Base-by-base conservation (phyloP, 306 rosid genomes). In the Cicer bijugum region DNA sequence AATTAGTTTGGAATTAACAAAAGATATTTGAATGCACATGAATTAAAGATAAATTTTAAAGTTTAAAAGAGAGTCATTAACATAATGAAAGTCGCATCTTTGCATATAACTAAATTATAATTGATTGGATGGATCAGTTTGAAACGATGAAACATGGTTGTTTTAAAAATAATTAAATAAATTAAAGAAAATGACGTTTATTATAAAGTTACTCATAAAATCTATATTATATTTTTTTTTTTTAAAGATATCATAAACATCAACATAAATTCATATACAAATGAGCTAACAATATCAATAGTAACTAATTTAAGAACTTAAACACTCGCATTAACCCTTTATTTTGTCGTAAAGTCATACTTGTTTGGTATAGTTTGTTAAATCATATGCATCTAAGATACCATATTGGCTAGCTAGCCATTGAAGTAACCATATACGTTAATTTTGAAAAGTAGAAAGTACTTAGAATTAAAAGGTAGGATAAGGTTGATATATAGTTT, bases 291-390 rank as follows among this genome's bases (percentile, higher is more conserved):
- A 28, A 28, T 28, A 28, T 28, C 0, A 3, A 23, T 3, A 23
- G 0, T 23, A 2, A 23, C 3, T 23, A 2, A 23, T 23, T 2
- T 1, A 23, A 23, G 2, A 0, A 23, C 3, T 23, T 23, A 19
- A 19, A 19, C 1, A 19, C 20, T 19, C 20, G 10, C 43, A 7
- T 77, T 35, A 38, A 14, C 6, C 38, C 45, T 42, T 52, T 51
- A 40, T 15, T 71, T 59, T 59, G 65, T 35, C 52, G 82, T 71
- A 71, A 71, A 78, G 73, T 78, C 44, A 15, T 42, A 8, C 57
- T 16, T 69, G n/a, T 78, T 78, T 62, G 57, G 72, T 52, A 50
- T 69, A 60, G 67, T 71, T 52, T 62, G 28, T 28, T 63, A 42
- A 51, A 51, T 48, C 15, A 48, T 47, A 67, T 20, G 12, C 4